Base-by-base conservation (phyloP, 768 basidiomycete genomes). In the Naganishia randhawae region DNA sequence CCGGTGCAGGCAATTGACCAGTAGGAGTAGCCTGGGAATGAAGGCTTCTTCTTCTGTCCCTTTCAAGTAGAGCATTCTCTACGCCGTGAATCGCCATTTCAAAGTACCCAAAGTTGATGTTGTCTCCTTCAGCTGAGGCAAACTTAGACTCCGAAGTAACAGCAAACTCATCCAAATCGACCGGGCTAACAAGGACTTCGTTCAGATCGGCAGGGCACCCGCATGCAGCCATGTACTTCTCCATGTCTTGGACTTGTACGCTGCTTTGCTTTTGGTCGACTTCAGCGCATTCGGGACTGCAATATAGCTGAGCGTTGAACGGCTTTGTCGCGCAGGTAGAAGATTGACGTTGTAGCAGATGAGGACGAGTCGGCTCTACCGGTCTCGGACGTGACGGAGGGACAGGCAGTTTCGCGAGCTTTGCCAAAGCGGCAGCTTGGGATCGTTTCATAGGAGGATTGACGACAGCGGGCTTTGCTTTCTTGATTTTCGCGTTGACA, bases 91-190 rank as follows among this genome's bases (percentile, higher is more conserved):
- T 54, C 1, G 50, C 62, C 69, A 69, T 69, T 64, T 64, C 52
- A 35, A 69, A 69, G 55, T 69, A 69, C 16, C 66, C 66, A 57
- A 67, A 67, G 42, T 69, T 64, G 54, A 65, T 65, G 27, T 66
- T 53, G 55, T 65, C 53, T 29, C 33, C 54, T 29, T 54, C 51
- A 25, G 52, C 33, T 53, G 51, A 16, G 14, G 53, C 19, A 50
- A 11, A 9, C 54, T 39, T 61, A 3, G 57, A 29, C 57, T 39
- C 31, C 1, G 35, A 53, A 8, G 54, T 29, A n/a, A 42, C 31
- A 27, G 42, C 52, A 11, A 39, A 32, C 32, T 55, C 66, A 41
- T 42, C 42, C 19, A 50, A 33, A 27, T 41, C 41, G 19, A 67
- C 41, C 42, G 66, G 66, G 25, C 66, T 67, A 17, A 55, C 37